Evolutionary conservation across 352 stramenopile species (phyloP).

Genomic region (Phytophthora parvispora): DNA sequence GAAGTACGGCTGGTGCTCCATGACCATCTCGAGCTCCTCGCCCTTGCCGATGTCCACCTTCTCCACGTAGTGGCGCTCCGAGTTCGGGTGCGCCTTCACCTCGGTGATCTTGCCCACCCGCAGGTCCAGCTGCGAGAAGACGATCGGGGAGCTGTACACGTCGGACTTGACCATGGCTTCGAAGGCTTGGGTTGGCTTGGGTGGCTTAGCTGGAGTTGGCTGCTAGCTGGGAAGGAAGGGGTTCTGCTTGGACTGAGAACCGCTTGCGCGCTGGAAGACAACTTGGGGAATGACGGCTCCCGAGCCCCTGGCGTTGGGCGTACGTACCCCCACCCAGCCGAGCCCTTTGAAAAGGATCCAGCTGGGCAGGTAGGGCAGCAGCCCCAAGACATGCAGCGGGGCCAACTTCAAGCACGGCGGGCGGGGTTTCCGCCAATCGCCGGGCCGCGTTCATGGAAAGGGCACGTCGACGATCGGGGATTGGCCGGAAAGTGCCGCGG

Average conservation of each 20-base stretch:
- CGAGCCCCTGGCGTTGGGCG: background rate
- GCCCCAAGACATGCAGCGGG: conserved; percentile 34
- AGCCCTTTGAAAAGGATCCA: conserved; percentile 27
- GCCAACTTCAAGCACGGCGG: conserved; percentile 41
- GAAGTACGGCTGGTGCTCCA: conserved; percentile 82
- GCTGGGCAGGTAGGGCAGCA: conserved; percentile 16
- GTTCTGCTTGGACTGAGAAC: conserved; percentile 20
- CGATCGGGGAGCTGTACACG: conserved; percentile 79
- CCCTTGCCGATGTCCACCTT: conserved; percentile 84
- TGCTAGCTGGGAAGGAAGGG: background rate
- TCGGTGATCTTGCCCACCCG: conserved; percentile 79
- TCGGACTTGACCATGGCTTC: conserved; percentile 81
- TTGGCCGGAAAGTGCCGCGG: conserved; percentile 24
- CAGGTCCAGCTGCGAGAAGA: conserved; percentile 77
- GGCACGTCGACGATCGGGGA: background rate
- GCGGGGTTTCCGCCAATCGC: conserved; percentile 22
- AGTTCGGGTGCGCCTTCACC: conserved; percentile 72
- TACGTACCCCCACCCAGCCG: conserved; percentile 25
- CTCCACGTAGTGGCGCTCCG: conserved; percentile 80
- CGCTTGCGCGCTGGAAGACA: conserved; percentile 51
- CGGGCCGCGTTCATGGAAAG: conserved; percentile 9
- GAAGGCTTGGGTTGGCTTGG: background rate
- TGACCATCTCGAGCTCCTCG: conserved; percentile 79
- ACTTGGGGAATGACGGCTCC: conserved; percentile 59
- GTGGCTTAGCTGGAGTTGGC: conserved; percentile 15